Conservation (phyloP, 148 eudicot species). For the Fallopia convolvulus region DNA sequence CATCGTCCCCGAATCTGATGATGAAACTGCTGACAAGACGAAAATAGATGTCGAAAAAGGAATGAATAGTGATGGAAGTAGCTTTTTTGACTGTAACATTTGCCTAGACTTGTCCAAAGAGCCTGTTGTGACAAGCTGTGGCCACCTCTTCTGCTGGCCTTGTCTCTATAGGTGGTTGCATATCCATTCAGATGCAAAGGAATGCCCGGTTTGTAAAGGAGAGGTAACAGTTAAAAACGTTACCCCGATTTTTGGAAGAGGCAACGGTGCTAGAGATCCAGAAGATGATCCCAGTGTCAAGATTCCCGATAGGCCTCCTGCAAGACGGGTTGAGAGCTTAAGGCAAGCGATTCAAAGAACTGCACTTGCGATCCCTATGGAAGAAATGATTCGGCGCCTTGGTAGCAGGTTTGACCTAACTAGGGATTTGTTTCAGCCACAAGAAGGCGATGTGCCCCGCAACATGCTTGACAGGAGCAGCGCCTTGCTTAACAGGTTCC, state of each 20-base stretch:
- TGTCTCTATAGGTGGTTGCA: slow-evolving; percentile 86
- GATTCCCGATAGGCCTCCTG: slow-evolving; percentile 71
- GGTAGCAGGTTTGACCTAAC: slow-evolving; percentile 64
- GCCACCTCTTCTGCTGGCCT: slow-evolving; percentile 97
- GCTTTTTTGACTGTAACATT: slow-evolving; percentile 88
- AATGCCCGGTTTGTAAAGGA: slow-evolving; percentile 94
- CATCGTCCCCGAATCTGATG: slow-evolving; percentile 25
- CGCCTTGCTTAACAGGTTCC: slow-evolving; percentile 46
- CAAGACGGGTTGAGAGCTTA: slow-evolving; percentile 69
- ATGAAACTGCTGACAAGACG: slow-evolving; percentile 30
- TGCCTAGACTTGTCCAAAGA: slow-evolving; percentile 87
- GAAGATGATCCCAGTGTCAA: slow-evolving; percentile 44
- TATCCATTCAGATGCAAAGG: slow-evolving; percentile 67
- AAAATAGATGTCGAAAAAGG: slow-evolving; percentile 46
- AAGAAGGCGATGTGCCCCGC: slow-evolving; percentile 28
- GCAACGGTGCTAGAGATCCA: slow-evolving; percentile 24
- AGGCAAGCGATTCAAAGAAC: slow-evolving; percentile 74
- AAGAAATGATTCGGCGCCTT: slow-evolving; percentile 89
- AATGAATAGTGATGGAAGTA: slow-evolving; percentile 37
- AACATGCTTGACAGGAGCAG: slow-evolving; percentile 41
- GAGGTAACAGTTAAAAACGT: slow-evolving; percentile 73
- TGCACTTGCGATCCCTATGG: slow-evolving; percentile 62
- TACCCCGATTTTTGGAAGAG: slow-evolving; percentile 86
- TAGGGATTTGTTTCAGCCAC: slow-evolving; percentile 40
- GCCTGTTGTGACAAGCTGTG: slow-evolving; percentile 93